Percentiles rank a stretch among this genome's conserved stretches.
These are phyloP conservation scores for Capsicum rhomboideum DNA, from an alignment of 257 asterid genomes.

Conservation along the genomic window DNA sequence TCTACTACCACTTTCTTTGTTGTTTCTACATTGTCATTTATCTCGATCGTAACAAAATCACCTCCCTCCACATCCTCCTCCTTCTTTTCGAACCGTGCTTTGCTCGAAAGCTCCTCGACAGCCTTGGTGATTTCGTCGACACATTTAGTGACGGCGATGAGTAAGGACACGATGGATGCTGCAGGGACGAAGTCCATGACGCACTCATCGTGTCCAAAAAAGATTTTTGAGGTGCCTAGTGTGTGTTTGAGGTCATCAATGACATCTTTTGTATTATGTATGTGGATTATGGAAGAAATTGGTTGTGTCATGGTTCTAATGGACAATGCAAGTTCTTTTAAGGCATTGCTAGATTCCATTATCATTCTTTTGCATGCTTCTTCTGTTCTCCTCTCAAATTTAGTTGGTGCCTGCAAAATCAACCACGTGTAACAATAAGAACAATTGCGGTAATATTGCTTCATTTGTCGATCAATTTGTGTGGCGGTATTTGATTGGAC, in stretches of 20 bases:
- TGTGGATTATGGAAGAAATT: constrained; percentile 8
- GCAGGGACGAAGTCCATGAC: constrained; percentile 4
- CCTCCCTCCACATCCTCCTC: neutral
- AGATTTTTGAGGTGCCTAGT: neutral
- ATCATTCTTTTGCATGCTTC: constrained; percentile 42
- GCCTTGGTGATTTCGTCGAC: constrained; percentile 12
- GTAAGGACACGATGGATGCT: constrained; percentile 15
- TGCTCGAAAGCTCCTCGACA: constrained; percentile 16
- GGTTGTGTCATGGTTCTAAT: constrained; percentile 37
- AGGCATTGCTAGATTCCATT: constrained; percentile 33
- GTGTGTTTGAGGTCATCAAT: constrained; percentile 20
- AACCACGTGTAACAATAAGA: neutral
- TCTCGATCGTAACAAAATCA: neutral
- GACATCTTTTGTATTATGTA: constrained; percentile 23
- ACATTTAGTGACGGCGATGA: constrained; percentile 12
- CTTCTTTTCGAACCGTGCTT: constrained; percentile 11
- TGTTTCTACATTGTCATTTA: neutral
- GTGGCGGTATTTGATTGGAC: too few species aligned
- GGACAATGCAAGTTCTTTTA: constrained; percentile 33
- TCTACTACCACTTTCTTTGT: neutral
- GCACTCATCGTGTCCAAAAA: neutral
- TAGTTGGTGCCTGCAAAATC: constrained; percentile 12
- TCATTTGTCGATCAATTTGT: too few species aligned
- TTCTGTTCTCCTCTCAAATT: constrained; percentile 14
- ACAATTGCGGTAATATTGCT: too few species aligned